phyloP scores from a whole-genome alignment of 495 filamentous ascomycete genomes.

The Talaromyces liani region DNA sequence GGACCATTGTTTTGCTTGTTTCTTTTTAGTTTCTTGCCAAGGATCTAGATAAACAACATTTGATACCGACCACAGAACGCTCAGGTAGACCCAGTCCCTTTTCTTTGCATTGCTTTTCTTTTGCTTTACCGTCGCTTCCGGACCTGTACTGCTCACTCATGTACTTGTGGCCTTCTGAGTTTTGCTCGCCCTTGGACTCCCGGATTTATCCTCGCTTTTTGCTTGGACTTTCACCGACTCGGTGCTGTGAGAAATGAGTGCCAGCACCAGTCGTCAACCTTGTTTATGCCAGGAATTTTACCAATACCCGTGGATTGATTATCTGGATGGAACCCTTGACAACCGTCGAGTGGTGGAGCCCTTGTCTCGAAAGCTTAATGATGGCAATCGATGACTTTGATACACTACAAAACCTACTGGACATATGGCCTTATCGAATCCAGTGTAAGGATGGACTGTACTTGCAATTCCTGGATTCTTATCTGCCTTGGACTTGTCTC shows the following conservation, averaged over 20 bases:
- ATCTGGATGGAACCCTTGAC: slow-evolving; percentile 15
- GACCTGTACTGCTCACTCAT: slow-evolving; percentile 17
- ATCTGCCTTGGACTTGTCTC: slow-evolving; percentile 4
- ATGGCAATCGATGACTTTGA: slow-evolving; percentile 28
- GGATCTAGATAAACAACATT: slow-evolving; percentile 18
- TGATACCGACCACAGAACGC: slow-evolving; percentile 12
- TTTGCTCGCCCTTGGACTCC: slow-evolving; percentile 15
- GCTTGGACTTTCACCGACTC: not conserved
- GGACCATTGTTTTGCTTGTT: slow-evolving; percentile 19
- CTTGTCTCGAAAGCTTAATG: slow-evolving; percentile 32
- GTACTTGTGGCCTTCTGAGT: slow-evolving; percentile 11
- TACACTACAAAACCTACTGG: not conserved
- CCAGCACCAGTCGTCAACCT: slow-evolving; percentile 7
- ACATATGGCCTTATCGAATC: slow-evolving; percentile 1
- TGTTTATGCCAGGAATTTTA: not conserved
- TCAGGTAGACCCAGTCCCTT: slow-evolving; percentile 41
- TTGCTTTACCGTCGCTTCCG: slow-evolving; percentile 14
- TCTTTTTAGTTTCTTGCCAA: slow-evolving; percentile 17
- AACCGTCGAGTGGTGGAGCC: slow-evolving; percentile 33
- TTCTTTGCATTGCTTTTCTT: slow-evolving; percentile 19
- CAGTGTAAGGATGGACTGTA: slow-evolving; percentile 6
- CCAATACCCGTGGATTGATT: not conserved
- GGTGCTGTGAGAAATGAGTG: slow-evolving; percentile 10
- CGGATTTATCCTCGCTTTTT: slow-evolving; percentile 13
- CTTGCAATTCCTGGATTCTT: not conserved